Evolutionary conservation across 805 yeast species (phyloP).

Genomic region (Naumovozyma castellii): DNA sequence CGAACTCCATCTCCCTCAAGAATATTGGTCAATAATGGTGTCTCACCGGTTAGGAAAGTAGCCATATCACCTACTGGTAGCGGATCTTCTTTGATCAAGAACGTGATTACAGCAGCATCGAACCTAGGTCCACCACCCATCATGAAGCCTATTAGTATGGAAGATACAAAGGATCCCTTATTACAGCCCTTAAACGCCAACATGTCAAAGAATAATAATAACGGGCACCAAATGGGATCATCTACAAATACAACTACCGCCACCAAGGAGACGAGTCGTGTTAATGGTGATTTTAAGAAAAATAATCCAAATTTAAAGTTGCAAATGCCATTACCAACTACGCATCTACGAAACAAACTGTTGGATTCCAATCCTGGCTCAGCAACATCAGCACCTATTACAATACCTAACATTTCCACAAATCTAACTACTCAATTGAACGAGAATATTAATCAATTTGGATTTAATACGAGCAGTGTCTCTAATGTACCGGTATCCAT

Average conservation of each 20-base stretch:
- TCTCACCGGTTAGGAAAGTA: slow-evolving; percentile 13
- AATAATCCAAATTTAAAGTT: slow-evolving; percentile 50
- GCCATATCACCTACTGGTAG: slow-evolving; percentile 11
- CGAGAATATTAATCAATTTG: slow-evolving; percentile 57
- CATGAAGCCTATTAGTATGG: slow-evolving; percentile 25
- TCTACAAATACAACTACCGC: not conserved
- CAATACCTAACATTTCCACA: slow-evolving; percentile 1
- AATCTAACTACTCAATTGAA: not conserved
- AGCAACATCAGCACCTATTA: slow-evolving; percentile 18
- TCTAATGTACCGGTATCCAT: slow-evolving; percentile 50
- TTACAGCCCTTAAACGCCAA: slow-evolving; percentile 30
- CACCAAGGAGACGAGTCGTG: slow-evolving; percentile 18
- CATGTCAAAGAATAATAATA: slow-evolving; percentile 8
- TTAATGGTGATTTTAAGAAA: slow-evolving; percentile 30
- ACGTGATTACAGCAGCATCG: slow-evolving; percentile 16
- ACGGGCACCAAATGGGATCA: not conserved
- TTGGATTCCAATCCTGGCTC: slow-evolving; percentile 28
- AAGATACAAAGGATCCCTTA: slow-evolving; percentile 20
- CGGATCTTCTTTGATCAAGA: not conserved
- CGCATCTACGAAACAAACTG: slow-evolving; percentile 27
- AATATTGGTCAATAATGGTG: slow-evolving; percentile 27
- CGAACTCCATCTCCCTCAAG: slow-evolving; percentile 42
- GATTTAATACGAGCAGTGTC: slow-evolving; percentile 46
- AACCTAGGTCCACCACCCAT: slow-evolving; percentile 32
- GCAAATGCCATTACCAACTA: slow-evolving; percentile 68